phyloP scores from a whole-genome alignment of 371 early-diverging fungal genomes.

The Mucor sp. region DNA sequence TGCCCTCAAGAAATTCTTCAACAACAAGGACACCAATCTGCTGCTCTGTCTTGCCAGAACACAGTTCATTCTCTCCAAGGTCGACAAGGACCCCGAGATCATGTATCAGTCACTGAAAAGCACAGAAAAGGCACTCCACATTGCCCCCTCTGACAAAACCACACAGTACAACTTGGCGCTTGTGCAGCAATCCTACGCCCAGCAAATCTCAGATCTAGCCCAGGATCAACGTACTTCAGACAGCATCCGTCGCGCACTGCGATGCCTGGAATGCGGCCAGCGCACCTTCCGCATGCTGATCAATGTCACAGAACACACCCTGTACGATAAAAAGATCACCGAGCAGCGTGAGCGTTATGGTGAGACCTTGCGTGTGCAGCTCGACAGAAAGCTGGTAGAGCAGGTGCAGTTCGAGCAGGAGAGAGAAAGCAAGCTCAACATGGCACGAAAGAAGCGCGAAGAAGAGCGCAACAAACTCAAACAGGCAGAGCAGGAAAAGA shows the following conservation, averaged over 20 bases:
- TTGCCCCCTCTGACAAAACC: constrained; percentile 66
- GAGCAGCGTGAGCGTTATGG: constrained; percentile 69
- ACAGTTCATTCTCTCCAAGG: constrained; percentile 77
- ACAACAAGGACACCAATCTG: constrained; percentile 61
- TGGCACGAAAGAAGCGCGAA: constrained; percentile 54
- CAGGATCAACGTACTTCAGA: constrained; percentile 58
- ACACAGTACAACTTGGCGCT: constrained; percentile 79
- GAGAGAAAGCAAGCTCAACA: constrained; percentile 43
- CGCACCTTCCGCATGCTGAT: constrained; percentile 57
- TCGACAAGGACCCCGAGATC: constrained; percentile 64
- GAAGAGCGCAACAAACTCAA: constrained; percentile 24
- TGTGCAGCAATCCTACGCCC: constrained; percentile 83
- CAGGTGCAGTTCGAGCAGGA: constrained; percentile 60
- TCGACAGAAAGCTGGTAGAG: constrained; percentile 62
- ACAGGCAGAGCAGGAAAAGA: constrained; percentile 27
- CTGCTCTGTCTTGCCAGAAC: constrained; percentile 78
- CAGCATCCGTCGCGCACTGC: constrained; percentile 60
- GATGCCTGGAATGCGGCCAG: constrained; percentile 61
- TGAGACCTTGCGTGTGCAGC: constrained; percentile 59
- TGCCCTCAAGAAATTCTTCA: constrained; percentile 54
- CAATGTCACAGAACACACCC: constrained; percentile 54
- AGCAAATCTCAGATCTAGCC: constrained; percentile 73
- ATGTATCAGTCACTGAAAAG: constrained; percentile 70
- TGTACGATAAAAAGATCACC: constrained; percentile 66
- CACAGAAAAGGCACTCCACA: constrained; percentile 57